Base-by-base conservation (phyloP, 352 stramenopile genomes). In the Phytophthora sp. region DNA sequence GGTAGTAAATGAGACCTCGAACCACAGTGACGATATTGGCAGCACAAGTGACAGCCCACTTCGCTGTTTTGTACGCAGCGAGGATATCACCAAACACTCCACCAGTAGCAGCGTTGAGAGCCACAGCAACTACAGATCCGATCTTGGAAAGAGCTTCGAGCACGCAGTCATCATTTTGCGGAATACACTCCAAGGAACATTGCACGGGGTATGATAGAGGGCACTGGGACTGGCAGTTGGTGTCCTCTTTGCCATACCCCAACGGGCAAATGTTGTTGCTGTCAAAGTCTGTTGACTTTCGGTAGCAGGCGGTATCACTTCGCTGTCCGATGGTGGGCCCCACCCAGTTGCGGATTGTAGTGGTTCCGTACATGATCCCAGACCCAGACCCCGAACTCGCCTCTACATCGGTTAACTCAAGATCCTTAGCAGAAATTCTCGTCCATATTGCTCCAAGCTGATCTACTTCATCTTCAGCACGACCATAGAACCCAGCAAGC, bases 171-270 rank as follows among this genome's bases (percentile, higher is more conserved):
- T 75, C 64, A 55, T 85, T 89, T 54, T 85, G 74, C n/a, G 72
- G 79, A 37, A 89, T 69, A 31, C 77, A 89, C 38, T 88, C 76
- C 58, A 82, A 51, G n/a, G 58, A 76, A 34, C 80, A 89, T n/a
- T 71, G 44, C 2, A 89, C 69, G 0, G 79, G 79, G 41, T 86
- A 89, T 13, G 76, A 60, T 13, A 89, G 26, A 5, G 79, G 79
- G 54, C 78, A 85, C 46, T 78, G 48, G n/a, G 64, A 53, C 7
- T 64, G 7, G 31, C 64, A 69, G 2, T 13, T 30, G 3, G 26
- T 38, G 5, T 54, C 23, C 2, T 54, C 32, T 7, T 51, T 50
- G 17, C 18, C 46, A 42, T 62, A 73, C 5, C 59, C 64, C 43
- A 26, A 23, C 11, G 64, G 51, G 28, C 64, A 73, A 12, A 24